Base-by-base conservation (phyloP, 2,329 filamentous ascomycete species). In the Blumeriella jaapii region DNA sequence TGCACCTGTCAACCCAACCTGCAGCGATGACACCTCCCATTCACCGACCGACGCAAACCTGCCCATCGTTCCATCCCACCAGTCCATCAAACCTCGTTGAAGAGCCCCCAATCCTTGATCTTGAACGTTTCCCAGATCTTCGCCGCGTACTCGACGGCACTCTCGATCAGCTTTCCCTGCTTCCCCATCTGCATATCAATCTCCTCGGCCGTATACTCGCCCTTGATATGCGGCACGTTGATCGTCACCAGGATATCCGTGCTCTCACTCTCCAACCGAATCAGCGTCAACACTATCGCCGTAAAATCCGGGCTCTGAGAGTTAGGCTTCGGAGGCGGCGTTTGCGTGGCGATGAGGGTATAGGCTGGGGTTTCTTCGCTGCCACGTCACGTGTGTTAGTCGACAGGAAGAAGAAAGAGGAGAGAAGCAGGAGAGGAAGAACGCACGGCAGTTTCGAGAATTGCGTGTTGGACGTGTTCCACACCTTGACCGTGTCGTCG, bases 231-330 rank as follows among this genome's bases (percentile, higher is more conserved):
- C 17, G 87, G 89, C 30, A 93, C 82, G 59, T 94, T 95, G 54
- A 94, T 74, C 25, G 82, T 82, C 43, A 94, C 74, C 29, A 94
- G 63, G 24, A 96, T 62, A 59, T 96, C 89, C 1, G 87, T 89
- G 38, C 65, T 67, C 54, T 86, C 69, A 50, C 72, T 69, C 58
- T 78, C 78, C 29, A 96, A 66, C 11, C 89, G 70, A 38, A 95
- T 62, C 25, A 95, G 65, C 11, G 84, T 74, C 46, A 93, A 67
- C 46, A 87, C 73, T 40, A 91, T 78, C 26, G 74, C 82, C 6
- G 82, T 83, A 57, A 82, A 82, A 29, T 65, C 62, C 0, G 61
- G 59, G 43, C 55, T 57, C 31, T 56, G 55, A 34, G 55, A 51
- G 5, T 47, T 48, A 40, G 60, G 38, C 6, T 46, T 36, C 1